Conservation (phyloP, 1,284 basidiomycete species). For the Taiwanofungus camphoratus region DNA sequence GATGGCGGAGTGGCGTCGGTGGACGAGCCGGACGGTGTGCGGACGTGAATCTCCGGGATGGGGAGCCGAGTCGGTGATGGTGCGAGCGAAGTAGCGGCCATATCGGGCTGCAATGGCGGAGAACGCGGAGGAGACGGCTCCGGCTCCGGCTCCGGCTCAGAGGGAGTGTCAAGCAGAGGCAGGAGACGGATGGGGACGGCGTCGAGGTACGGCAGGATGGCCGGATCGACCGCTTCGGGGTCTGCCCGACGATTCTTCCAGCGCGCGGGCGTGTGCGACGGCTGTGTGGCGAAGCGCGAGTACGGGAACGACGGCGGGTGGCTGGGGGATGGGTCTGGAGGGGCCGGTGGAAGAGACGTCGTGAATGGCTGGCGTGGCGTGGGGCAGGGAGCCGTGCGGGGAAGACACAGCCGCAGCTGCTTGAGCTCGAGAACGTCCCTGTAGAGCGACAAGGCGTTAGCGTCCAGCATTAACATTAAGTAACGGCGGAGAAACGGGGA, state of each 20-base stretch:
- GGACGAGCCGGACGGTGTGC: background rate
- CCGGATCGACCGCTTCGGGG: conserved; percentile 20
- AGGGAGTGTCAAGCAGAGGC: conserved; percentile 22
- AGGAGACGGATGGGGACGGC: conserved; percentile 29
- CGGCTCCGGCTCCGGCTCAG: conserved; percentile 5
- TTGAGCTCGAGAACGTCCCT: conserved; percentile 36
- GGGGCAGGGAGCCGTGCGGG: conserved; percentile 24
- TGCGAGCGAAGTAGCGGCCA: background rate
- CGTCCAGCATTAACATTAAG: background rate
- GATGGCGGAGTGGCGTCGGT: conserved; percentile 4
- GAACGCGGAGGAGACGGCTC: conserved; percentile 7
- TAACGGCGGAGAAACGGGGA: background rate
- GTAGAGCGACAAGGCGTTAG: conserved; percentile 6
- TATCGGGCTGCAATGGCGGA: conserved; percentile 11
- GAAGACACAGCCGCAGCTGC: conserved; percentile 31
- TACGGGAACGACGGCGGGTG: conserved; percentile 20
- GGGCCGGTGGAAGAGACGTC: conserved; percentile 19
- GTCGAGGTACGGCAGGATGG: conserved; percentile 28
- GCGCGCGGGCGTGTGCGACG: conserved; percentile 24
- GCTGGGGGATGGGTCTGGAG: conserved; percentile 20
- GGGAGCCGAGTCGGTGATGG: conserved; percentile 11
- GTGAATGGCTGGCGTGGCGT: conserved; percentile 23
- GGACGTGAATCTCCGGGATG: background rate
- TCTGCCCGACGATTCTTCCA: conserved; percentile 26
- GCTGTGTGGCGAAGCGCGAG: conserved; percentile 24